Percentiles rank a stretch among this genome's conserved stretches.
Evolutionary conservation across 108 stramenopile species (phyloP).

Genomic region (Craspedostauros australis): DNA sequence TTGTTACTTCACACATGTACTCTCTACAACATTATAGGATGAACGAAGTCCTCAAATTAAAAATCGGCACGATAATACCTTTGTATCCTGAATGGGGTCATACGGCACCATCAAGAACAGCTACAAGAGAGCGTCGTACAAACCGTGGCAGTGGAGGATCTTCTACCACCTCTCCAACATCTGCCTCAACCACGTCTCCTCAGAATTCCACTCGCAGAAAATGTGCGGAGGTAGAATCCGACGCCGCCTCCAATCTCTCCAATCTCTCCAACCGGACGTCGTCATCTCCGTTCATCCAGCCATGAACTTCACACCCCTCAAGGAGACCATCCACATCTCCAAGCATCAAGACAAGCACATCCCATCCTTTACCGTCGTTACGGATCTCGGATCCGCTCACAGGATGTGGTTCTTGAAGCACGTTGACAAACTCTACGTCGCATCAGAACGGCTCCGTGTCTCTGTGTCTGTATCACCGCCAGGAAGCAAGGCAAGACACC

Average conservation of each 20-base stretch:
- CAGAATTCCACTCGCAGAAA: conserved; percentile 49
- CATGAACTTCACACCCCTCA: conserved; percentile 85
- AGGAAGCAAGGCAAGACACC: conserved; percentile 59
- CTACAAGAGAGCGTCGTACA: conserved; percentile 80
- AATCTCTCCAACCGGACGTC: conserved; percentile 90
- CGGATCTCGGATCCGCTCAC: conserved; percentile 92
- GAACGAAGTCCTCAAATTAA: too few relatives aligned
- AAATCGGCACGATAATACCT: too few relatives aligned
- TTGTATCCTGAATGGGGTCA: too few relatives aligned
- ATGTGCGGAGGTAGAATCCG: conserved; percentile 55
- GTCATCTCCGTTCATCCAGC: conserved; percentile 91
- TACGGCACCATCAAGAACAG: conserved; percentile 42
- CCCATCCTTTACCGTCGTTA: conserved; percentile 93
- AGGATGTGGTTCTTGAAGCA: conserved; percentile 88
- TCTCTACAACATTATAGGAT: too few relatives aligned
- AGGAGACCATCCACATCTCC: conserved; percentile 44
- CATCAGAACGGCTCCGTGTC: conserved; percentile 73
- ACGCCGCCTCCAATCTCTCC: conserved; percentile 38
- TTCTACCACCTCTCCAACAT: conserved; percentile 79
- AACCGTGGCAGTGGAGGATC: conserved; percentile 81
- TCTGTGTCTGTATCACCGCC: conserved; percentile 55
- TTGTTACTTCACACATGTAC: too few relatives aligned
- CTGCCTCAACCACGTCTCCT: conserved; percentile 34
- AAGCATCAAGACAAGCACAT: conserved; percentile 52
- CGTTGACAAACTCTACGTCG: conserved; percentile 85